Percentiles rank a stretch among this genome's conserved stretches.
Evolutionary conservation across 1,139 yeast genomes (phyloP).

Genomic region (Groenewaldozyma sp.): DNA sequence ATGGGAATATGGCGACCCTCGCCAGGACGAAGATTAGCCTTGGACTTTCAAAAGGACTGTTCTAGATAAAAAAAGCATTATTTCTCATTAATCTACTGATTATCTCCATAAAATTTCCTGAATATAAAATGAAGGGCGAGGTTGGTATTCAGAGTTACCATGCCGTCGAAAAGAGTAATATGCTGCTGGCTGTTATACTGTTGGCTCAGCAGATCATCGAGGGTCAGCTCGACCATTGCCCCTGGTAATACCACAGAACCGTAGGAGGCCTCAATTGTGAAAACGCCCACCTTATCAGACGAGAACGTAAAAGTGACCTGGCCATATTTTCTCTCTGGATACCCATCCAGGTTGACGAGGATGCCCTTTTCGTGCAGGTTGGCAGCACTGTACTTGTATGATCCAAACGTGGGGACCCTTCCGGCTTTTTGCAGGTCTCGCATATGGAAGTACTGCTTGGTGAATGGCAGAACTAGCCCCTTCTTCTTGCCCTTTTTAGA

Average conservation of each 20-base stretch:
- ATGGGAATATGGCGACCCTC: conserved; percentile 76
- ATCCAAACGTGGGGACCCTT: conserved; percentile 67
- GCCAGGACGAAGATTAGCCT: conserved; percentile 47
- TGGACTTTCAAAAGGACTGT: not conserved
- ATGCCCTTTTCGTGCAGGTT: conserved; percentile 68
- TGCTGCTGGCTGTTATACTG: conserved; percentile 47
- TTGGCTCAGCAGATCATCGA: conserved; percentile 59
- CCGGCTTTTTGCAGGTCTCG: conserved; percentile 62
- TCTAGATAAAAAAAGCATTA: too few species aligned
- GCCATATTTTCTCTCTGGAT: conserved; percentile 45
- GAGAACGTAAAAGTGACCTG: conserved; percentile 68
- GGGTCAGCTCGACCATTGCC: conserved; percentile 43
- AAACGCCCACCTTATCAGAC: conserved; percentile 64
- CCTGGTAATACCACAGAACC: conserved; percentile 42
- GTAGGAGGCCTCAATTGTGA: conserved; percentile 57
- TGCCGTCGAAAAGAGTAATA: conserved; percentile 52
- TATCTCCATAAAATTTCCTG: conserved; percentile 53
- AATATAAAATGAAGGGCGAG: conserved; percentile 59
- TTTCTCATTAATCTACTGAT: too few species aligned
- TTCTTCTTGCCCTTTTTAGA: conserved; percentile 43
- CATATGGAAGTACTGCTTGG: conserved; percentile 72
- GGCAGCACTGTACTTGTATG: conserved; percentile 72
- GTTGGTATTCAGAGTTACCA: conserved; percentile 58
- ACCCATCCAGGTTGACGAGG: conserved; percentile 44
- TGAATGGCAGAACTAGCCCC: conserved; percentile 49